These are phyloP conservation scores for Microbotryomycetes sp. DNA, from an alignment of 1,284 basidiomycete genomes.

Conservation along the genomic window DNA sequence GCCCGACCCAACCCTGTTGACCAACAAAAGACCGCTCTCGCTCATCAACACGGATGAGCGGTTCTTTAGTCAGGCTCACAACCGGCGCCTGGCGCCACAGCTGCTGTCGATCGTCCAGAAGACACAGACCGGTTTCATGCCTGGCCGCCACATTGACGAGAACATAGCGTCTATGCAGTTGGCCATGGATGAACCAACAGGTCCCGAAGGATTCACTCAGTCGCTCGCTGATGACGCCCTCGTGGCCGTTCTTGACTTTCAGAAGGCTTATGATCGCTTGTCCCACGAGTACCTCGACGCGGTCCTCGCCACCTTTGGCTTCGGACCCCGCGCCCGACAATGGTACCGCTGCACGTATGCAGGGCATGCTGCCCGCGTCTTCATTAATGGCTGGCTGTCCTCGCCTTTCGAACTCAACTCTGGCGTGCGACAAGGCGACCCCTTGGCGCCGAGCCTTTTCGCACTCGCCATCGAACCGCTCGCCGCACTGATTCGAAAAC, in stretches of 20 bases:
- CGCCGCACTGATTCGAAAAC: too few species aligned
- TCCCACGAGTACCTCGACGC: not conserved
- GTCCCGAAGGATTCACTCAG: not conserved
- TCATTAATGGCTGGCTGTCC: too few species aligned
- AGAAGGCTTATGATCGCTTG: constrained; percentile 10
- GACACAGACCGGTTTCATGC: constrained; percentile 6
- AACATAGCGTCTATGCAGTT: constrained; percentile 7
- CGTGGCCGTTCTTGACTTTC: constrained; percentile 5
- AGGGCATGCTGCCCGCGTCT: too few species aligned
- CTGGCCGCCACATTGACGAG: constrained; percentile 2
- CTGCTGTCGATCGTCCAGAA: not conserved
- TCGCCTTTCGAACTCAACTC: too few species aligned
- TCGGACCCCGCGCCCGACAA: constrained; percentile 3
- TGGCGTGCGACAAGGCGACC: too few species aligned
- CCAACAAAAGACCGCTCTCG: constrained; percentile 9
- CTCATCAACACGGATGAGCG: constrained; percentile 11
- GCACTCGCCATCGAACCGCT: too few species aligned
- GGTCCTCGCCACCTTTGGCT: not conserved
- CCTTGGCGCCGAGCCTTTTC: too few species aligned
- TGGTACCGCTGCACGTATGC: too few species aligned
- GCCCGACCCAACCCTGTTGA: constrained; percentile 3
- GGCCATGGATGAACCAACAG: constrained; percentile 3
- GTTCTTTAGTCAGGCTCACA: constrained; percentile 2
- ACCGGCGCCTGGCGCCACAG: not conserved
- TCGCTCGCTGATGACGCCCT: not conserved